Evolutionary conservation across 345 rosid species (phyloP), one percentile per base, ranked within the genome.

Genomic region (Brassica nigra): DNA sequence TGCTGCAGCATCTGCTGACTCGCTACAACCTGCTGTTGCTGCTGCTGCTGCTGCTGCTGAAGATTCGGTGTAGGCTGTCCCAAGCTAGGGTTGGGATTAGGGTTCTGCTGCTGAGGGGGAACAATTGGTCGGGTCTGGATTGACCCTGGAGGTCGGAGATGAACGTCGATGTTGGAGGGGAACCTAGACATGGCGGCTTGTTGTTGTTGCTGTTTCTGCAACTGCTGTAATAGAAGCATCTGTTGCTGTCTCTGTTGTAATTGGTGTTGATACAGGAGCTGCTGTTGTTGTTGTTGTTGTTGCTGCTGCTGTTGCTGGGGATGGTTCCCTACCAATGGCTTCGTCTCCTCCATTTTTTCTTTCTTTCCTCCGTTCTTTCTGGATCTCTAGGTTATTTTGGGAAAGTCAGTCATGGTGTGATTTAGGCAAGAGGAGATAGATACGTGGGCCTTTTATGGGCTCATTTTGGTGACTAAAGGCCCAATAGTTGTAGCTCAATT

Each of bases 121-220:
- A 70, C 76, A 34, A 86, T 79, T 7, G 89, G 89, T 14, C 93
- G 90, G 16, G 86, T 90, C 73, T 82, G 90, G 42, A 85, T 68
- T n/a, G 84, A 77, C 1, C 92, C 90, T 1, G 94, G 95, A 0
- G 95, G 79, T 0, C 94, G 97, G 78, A 96, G 86, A 77, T 92
- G 97, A 0, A 90, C 97, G 58, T 93, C 97, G 73, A 92, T 92
- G 84, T 92, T 93, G 4, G 99, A 93, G 0, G 98, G 98, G 76
- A 95, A 95, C n/a, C 98, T 88, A 42, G 99, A 83, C 80, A 96
- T 93, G 0, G 97, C 95, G 2, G 94, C 91, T 59, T 92, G 97
- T 34, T 85, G 88, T 0, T 91, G 92, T 0, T 84, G 92, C 0
- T 86, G 91, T 36, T 86, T 88, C 5, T 87, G 88, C 8, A 84